phyloP scores from a whole-genome alignment of 306 rosid species.

The Inga leiocalycina region DNA sequence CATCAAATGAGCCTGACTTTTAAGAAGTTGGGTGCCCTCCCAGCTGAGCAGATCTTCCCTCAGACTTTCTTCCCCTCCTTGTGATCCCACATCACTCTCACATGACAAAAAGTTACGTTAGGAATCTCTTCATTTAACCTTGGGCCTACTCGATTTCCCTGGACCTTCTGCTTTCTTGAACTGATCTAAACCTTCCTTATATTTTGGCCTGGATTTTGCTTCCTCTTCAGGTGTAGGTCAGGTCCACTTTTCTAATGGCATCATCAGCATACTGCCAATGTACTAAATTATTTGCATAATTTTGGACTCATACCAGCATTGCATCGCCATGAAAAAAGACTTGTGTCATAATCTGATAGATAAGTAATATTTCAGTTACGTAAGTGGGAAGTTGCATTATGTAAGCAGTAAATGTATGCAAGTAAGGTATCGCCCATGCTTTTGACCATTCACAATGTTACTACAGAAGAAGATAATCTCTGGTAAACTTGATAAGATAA shows the following conservation, averaged over 20 bases:
- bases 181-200: background rate
- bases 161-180: background rate
- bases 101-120: background rate
- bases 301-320: background rate
- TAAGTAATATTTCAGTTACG: background rate
- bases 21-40: background rate
- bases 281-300: background rate
- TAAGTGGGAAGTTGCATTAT: background rate
- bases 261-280: background rate
- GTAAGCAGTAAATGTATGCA: background rate
- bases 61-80: background rate
- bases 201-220: background rate
- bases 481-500: background rate
- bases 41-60: background rate
- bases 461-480: background rate
- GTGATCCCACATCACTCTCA: background rate
- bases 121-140: background rate
- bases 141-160: background rate
- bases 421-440: background rate
- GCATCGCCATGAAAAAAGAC: background rate
- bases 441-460: background rate
- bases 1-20: background rate
- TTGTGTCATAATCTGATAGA: background rate
- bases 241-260: conserved; percentile 14
- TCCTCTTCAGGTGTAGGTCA: conserved; percentile 7